Percentiles rank a stretch among this genome's conserved stretches.
Conservation (phyloP, 306 rosid genomes). For the Lotus japonicus region DNA sequence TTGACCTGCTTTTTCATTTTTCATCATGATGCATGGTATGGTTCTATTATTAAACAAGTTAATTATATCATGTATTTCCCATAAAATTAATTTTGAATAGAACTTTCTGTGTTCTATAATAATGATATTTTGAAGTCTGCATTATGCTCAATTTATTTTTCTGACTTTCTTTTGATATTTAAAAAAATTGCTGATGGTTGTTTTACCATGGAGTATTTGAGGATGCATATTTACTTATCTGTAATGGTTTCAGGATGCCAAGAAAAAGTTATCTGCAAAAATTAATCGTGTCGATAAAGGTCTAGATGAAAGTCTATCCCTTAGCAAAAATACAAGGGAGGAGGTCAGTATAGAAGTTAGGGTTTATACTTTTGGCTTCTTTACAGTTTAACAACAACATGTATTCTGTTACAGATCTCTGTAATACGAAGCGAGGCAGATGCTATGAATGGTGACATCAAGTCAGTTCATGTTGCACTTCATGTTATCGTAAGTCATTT, state of each 20-base stretch:
- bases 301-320: constrained; percentile 50
- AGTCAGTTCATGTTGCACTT: constrained; percentile 43
- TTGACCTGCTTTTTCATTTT: constrained; percentile 1
- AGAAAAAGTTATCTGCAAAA: constrained; percentile 51
- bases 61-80: neutral
- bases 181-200: neutral
- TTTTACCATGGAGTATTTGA: neutral
- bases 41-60: neutral
- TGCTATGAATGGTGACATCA: constrained; percentile 35
- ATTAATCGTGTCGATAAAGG: constrained; percentile 47
- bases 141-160: neutral
- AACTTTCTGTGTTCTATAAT: neutral
- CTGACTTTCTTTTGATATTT: neutral
- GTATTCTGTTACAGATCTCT: constrained; percentile 44
- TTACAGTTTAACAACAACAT: neutral
- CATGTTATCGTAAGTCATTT: constrained; percentile 49
- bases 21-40: neutral
- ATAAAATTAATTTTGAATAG: neutral
- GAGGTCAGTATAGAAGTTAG: constrained; percentile 40
- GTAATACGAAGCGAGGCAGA: constrained; percentile 42
- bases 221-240: constrained; percentile 10
- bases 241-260: constrained; percentile 53
- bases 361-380: constrained; percentile 3
- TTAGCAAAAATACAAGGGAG: constrained; percentile 37
- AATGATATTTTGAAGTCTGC: neutral